Evolutionary conservation across 495 filamentous ascomycete species (phyloP), one percentile per base, ranked within the genome.

Genomic region (Monascus purpureus): DNA sequence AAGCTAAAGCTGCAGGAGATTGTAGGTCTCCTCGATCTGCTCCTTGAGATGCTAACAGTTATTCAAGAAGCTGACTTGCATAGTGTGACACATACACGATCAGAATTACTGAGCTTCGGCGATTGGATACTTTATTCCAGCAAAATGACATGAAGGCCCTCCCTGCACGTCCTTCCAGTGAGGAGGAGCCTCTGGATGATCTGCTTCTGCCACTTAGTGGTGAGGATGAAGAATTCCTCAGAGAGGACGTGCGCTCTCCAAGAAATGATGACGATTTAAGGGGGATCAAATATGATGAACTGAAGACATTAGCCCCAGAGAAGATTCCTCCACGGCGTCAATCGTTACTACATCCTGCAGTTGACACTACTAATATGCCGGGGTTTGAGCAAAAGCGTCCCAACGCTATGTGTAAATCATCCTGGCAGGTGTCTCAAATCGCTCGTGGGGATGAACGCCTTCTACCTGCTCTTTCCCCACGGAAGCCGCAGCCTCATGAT

Each of bases 71-170:
- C 47, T 42, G 36, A 45, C 29, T 25, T 20, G 18, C 39, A 43
- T 50, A 88, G 85, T 76, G 84, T 41, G 73, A 77, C 37, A 94
- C 88, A 1, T 96, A 97, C 53, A 80, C 75, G 32, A 81, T 72
- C 31, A 78, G 90, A 34, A 88, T 96, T 31, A 73, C 71, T 18
- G 88, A 97, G 45, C 67, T 97, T 9, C 70, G 75, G 44, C 71
- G 72, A 16, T 64, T 85, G 42, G 70, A 80, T 17, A 68, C 75
- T 7, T 54, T 64, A 11, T 63, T 74, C 32, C 54, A 67, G 25
- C 37, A 55, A 29, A 45, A 62, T 22, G 68, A 73, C 39, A 69
- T 68, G 17, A 87, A 85, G 45, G 77, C 77, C 19, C 60, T 93
- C 11, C 88, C 88, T 8, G 67, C 75, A 23, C 67, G 85, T 17